phyloP scores from a whole-genome alignment of 306 rosid species.

The Oemleria cerasiformis region DNA sequence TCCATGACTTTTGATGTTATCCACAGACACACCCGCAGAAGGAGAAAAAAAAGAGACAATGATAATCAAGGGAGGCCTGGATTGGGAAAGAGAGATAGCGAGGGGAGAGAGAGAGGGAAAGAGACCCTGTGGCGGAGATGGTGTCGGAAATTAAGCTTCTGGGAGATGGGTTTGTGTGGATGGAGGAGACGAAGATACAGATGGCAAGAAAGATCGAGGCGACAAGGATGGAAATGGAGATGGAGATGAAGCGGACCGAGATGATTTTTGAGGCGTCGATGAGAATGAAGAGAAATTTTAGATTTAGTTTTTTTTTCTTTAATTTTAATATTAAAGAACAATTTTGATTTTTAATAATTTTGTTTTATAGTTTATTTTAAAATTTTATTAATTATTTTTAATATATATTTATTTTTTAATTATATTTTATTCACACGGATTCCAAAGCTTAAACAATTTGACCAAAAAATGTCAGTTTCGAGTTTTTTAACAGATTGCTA shows the following conservation, averaged over 20 bases:
- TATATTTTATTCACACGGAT: too few relatives aligned
- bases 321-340: too few relatives aligned
- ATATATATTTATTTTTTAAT: too few relatives aligned
- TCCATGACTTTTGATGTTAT: constrained; percentile 38
- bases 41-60: background rate
- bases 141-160: constrained; percentile 72
- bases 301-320: too few relatives aligned
- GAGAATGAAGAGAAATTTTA: too few relatives aligned
- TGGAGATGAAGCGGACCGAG: constrained; percentile 87
- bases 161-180: constrained; percentile 92
- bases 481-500: too few relatives aligned
- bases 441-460: too few relatives aligned
- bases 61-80: constrained; percentile 25
- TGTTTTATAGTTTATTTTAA: too few relatives aligned
- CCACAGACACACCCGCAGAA: constrained; percentile 35
- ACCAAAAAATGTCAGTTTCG: too few relatives aligned
- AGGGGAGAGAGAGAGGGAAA: constrained; percentile 41
- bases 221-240: constrained; percentile 96
- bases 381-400: too few relatives aligned
- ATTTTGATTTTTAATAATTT: too few relatives aligned
- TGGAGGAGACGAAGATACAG: constrained; percentile 97
- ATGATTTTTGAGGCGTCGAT: constrained; percentile 92
- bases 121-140: constrained; percentile 62
- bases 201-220: constrained; percentile 89
- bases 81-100: constrained; percentile 39